Evolutionary conservation across 129 eudicot species (phyloP).

Genomic region (Ambrosia trifida): DNA sequence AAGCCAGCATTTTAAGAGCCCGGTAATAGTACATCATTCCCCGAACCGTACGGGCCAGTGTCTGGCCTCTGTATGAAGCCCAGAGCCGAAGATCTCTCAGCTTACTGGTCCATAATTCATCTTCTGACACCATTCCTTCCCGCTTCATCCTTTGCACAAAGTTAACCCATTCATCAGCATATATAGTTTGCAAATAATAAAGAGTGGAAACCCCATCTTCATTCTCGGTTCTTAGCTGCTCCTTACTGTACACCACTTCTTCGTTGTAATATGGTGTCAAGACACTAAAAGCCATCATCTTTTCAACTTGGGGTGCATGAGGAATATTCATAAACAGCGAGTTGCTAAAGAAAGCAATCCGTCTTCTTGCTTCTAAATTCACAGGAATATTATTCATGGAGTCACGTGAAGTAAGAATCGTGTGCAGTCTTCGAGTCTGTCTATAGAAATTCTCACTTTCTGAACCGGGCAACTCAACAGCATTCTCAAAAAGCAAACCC

Average conservation of each 20-base stretch:
- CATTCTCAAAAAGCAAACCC: conserved; percentile 72
- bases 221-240: conserved; percentile 79
- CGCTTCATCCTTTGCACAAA: conserved; percentile 82
- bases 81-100: conserved; percentile 78
- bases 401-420: conserved; percentile 79
- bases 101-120: conserved; percentile 57
- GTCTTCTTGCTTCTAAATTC: conserved; percentile 90
- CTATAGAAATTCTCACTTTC: conserved; percentile 68
- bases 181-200: conserved; percentile 84
- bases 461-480: conserved; percentile 62
- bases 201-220: conserved; percentile 94
- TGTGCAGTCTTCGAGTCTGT: conserved; percentile 75
- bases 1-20: conserved; percentile 88
- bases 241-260: conserved; percentile 82
- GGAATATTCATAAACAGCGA: conserved; percentile 98
- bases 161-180: conserved; percentile 86
- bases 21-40: conserved; percentile 99
- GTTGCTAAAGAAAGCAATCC: conserved; percentile 92
- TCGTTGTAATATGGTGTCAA: conserved; percentile 94
- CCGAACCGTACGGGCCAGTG: conserved; percentile 90
- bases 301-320: conserved; percentile 97
- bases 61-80: conserved; percentile 97
- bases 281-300: conserved; percentile 94
- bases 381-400: conserved; percentile 82
- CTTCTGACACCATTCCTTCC: conserved; percentile 64